Percentiles rank a stretch among this genome's conserved stretches.
Conservation (phyloP, 2,329 filamentous ascomycete species). For the Herpotrichia juniperi region DNA sequence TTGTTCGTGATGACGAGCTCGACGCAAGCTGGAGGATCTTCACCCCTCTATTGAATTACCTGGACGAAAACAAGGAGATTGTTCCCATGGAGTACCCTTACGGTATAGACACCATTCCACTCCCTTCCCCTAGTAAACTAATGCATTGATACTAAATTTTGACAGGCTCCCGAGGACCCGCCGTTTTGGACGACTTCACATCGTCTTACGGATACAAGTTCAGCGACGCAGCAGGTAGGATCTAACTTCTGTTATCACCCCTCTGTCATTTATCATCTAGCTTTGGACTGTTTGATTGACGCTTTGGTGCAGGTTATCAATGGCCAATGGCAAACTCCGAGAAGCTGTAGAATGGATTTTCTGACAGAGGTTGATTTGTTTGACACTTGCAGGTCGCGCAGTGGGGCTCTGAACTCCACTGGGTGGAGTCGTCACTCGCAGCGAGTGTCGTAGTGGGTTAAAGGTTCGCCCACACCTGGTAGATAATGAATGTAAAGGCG, state of each 20-base stretch:
- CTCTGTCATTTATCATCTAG: no score
- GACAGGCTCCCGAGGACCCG: conserved; percentile 90
- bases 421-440: not conserved
- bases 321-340: conserved; percentile 46
- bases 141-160: conserved; percentile 21
- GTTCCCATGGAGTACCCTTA: conserved; percentile 99
- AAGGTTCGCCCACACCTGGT: not conserved
- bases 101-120: conserved; percentile 64
- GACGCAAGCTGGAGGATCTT: conserved; percentile 99
- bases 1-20: conserved; percentile 71
- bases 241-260: conserved; percentile 13
- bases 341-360: conserved; percentile 36
- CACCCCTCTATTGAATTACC: conserved; percentile 94
- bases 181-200: conserved; percentile 97
- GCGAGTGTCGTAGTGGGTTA: not conserved
- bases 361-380: conserved; percentile 16
- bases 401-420: not conserved
- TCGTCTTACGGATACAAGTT: conserved; percentile 99
- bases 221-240: conserved; percentile 82
- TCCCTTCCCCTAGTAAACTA: conserved; percentile 8
- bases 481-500: conserved; percentile 6
- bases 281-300: conserved; percentile 21
- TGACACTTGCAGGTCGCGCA: not conserved
- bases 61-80: conserved; percentile 99
- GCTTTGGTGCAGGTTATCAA: conserved; percentile 40